Percentiles rank a stretch among this genome's conserved stretches.
phyloP scores from a whole-genome alignment of 1,284 basidiomycete species.

The Puccinia hordei region DNA sequence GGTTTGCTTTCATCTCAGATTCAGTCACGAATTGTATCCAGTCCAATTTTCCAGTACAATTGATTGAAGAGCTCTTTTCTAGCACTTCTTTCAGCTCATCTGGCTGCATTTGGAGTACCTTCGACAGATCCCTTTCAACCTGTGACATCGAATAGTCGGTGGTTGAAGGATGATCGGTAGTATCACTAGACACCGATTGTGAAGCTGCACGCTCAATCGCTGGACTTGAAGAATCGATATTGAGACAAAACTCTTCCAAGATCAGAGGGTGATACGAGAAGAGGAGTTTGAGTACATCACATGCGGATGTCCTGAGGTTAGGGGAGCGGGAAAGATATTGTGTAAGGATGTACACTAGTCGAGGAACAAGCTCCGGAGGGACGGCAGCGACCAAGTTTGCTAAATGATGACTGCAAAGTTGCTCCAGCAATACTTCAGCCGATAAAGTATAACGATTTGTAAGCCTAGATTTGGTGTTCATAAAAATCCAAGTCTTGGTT shows the following conservation, averaged over 20 bases:
- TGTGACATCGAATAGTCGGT: slow-evolving; percentile 38
- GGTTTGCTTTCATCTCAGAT: slow-evolving; percentile 41
- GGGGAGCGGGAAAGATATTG: slow-evolving; percentile 34
- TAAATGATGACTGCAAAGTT: slow-evolving; percentile 45
- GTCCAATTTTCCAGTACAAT: slow-evolving; percentile 47
- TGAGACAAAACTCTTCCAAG: slow-evolving; percentile 41
- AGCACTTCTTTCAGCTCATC: slow-evolving; percentile 35
- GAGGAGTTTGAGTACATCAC: slow-evolving; percentile 39
- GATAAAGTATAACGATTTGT: slow-evolving; percentile 28
- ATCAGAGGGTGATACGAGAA: slow-evolving; percentile 34
- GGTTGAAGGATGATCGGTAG: neutral
- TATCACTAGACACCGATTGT: neutral
- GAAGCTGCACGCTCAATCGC: slow-evolving; percentile 5
- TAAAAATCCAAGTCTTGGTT: neutral
- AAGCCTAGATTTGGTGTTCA: slow-evolving; percentile 23
- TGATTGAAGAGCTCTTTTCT: slow-evolving; percentile 38
- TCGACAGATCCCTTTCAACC: slow-evolving; percentile 28
- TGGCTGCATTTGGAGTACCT: slow-evolving; percentile 43
- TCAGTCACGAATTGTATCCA: slow-evolving; percentile 49
- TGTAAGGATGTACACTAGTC: slow-evolving; percentile 48
- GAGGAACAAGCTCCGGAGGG: slow-evolving; percentile 25
- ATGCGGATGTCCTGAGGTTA: slow-evolving; percentile 31
- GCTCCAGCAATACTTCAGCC: slow-evolving; percentile 43
- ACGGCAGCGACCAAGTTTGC: slow-evolving; percentile 32
- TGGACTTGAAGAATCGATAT: slow-evolving; percentile 22